Conservation (phyloP, 2,329 filamentous ascomycete species). For the Lasiodiplodia hormozganensis region DNA sequence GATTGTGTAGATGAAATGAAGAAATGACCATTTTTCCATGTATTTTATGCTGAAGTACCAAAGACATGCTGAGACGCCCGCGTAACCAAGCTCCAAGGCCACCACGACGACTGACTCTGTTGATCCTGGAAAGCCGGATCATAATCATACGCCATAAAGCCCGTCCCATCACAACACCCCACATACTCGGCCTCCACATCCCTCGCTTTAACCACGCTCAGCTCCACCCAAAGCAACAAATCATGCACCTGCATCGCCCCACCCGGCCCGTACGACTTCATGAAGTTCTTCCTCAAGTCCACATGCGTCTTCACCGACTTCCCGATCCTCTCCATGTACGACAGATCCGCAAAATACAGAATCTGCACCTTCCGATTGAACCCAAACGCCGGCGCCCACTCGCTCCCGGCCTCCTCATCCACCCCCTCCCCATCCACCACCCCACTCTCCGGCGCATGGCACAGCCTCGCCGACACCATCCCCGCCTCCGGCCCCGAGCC, state of each 20-base stretch:
- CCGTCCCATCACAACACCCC: slow-evolving; percentile 8
- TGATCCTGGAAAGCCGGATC: neutral
- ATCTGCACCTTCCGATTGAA: slow-evolving; percentile 13
- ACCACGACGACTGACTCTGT: neutral
- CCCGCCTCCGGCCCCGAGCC: neutral
- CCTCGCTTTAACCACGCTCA: neutral
- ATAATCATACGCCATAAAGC: neutral
- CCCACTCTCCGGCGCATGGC: neutral
- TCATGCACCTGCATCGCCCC: neutral
- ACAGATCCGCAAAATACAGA: slow-evolving; percentile 1
- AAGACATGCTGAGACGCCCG: neutral
- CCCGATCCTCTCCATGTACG: slow-evolving; percentile 7
- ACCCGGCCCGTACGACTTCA: neutral
- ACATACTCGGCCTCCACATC: slow-evolving; percentile 16
- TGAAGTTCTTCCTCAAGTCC: neutral
- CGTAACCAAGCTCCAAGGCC: neutral
- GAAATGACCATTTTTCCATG: too few relatives aligned
- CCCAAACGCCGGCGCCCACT: neutral
- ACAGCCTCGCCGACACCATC: slow-evolving; percentile 7
- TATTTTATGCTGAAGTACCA: neutral
- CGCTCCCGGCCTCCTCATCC: neutral
- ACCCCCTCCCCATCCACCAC: neutral
- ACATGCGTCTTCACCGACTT: neutral
- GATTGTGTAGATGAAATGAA: too few relatives aligned
- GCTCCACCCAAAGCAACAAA: slow-evolving; percentile 8